Base-by-base conservation (phyloP, 164 flowering plant genomes). In the Vitis amurensis region DNA sequence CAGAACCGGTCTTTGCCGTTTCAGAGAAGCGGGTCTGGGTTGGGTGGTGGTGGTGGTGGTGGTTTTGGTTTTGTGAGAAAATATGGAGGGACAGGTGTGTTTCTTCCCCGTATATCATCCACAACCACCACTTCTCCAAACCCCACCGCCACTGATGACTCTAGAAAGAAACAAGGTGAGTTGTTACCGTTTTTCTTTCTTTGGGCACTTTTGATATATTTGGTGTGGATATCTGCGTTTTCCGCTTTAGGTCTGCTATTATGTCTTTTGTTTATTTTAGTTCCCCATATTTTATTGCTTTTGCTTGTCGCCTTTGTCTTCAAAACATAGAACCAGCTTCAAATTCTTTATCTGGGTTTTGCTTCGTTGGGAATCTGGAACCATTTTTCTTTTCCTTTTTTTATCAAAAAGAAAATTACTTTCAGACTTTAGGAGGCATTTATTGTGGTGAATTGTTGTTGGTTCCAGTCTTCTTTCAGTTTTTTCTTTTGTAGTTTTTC, bases 1-100 rank as follows among this genome's bases (percentile, higher is more conserved):
- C 75, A 59, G 44, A 75, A 65, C 79, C 66, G 75, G 50, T 53
- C 64, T 69, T 67, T 55, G 55, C 77, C 79, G 1, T 55, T 59
- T 68, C 74, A 63, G 55, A 73, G 62, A 15, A 68, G 47, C 14
- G 64, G 76, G 51, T 1, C 19, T 11, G 66, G 64, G 15, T 30
- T 7, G 7, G 66, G 73, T 53, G 71, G 71, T 67, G 66, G 73
- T 53, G 66, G 73, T 53, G 71, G 71, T 67, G 66, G 73, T 53
- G 73, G 73, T 23, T 23, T 23, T 67, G 78, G 76, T 70, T 71
- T 63, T 56, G 62, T 27, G 56, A 64, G 67, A 17, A 74, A 69
- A 14, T 74, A 72, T 30, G 76, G 73, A 55, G 87, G 87, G 2
- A 84, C 87, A 0, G 85, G 87, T 5, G 85, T 84, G 27, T 84